A percentile compares a stretch with the other conserved stretches of the same genome.
Evolutionary conservation across 257 asterid genomes (phyloP).

Genomic region (Salvia miltiorrhiza): DNA sequence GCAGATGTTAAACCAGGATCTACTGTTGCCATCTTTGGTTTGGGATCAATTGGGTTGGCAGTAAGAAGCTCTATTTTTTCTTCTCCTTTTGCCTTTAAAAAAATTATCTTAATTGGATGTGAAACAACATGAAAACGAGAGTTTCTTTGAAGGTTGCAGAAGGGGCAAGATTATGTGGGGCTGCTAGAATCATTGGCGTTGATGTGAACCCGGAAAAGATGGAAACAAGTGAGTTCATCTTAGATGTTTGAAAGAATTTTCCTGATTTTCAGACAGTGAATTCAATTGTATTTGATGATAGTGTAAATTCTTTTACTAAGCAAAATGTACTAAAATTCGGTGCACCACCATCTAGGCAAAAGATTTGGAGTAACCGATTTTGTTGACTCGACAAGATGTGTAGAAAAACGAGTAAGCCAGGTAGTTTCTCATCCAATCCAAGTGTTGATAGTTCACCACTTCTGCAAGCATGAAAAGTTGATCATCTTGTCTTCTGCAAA

Average conservation of each 20-base stretch:
- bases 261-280: too few relatives aligned
- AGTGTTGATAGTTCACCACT: neutral
- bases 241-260: conserved; percentile 16
- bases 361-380: conserved; percentile 80
- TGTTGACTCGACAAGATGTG: conserved; percentile 49
- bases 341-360: conserved; percentile 49
- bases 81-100: neutral
- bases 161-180: conserved; percentile 80
- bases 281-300: too few relatives aligned
- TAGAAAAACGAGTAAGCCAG: conserved; percentile 67
- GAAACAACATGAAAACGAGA: neutral
- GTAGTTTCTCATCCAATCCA: too few relatives aligned
- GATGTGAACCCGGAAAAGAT: conserved; percentile 65
- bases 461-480: too few relatives aligned
- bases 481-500: too few relatives aligned
- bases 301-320: too few relatives aligned
- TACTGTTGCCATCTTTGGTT: conserved; percentile 78
- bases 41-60: conserved; percentile 89
- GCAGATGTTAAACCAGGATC: conserved; percentile 86
- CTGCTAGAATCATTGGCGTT: conserved; percentile 63
- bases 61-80: conserved; percentile 33
- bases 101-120: neutral
- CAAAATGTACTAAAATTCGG: too few relatives aligned
- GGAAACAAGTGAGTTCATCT: conserved; percentile 42
- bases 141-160: conserved; percentile 70